Evolutionary conservation across 2,329 filamentous ascomycete genomes (phyloP), one percentile per base, ranked within the genome.

Genomic region (Colletotrichum trifolii): DNA sequence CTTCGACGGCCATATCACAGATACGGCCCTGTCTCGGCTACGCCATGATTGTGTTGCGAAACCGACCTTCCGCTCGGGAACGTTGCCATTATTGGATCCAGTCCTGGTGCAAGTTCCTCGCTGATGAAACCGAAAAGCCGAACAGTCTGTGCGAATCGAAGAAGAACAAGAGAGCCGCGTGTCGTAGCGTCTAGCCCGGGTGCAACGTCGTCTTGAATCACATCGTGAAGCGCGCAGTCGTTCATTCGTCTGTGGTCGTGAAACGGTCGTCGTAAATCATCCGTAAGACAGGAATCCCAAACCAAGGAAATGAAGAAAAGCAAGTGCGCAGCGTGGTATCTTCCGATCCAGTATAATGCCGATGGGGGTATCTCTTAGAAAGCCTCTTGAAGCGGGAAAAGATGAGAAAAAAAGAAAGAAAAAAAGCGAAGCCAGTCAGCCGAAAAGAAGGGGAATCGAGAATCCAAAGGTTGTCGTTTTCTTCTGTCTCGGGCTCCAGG

Each of bases 231-330:
- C 60, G 54, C 66, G 55, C 47, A 56, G 68, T 75, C 71, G 72
- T 75, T 68, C 73, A 74, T 76, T 78, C 76, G 76, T 75, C 74
- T 75, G 58, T 59, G 73, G 74, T 78, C 73, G 70, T 76, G 61
- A 68, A 76, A 79, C 79, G 77, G 77, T 80, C 78, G 77, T 83
- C 75, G 74, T 78, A 74, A 78, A 79, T 79, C 75, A 79, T 79
- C 79, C 81, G 76, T 80, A 74, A 81, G 77, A 79, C 78, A 79
- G 77, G 73, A 78, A 76, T 74, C 73, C 71, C 72, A 71, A 69
- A 74, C 73, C 69, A 69, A 75, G 70, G 69, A 72, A 75, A 75
- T 71, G 73, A 71, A 69, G 75, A 75, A 75, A 78, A 81, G 76
- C 73, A 77, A 77, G 74, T 72, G 75, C 73, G 71, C 66, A 69